Evolutionary conservation across 139 green algal species (phyloP).

Genomic region (Chlorella vulgaris): DNA sequence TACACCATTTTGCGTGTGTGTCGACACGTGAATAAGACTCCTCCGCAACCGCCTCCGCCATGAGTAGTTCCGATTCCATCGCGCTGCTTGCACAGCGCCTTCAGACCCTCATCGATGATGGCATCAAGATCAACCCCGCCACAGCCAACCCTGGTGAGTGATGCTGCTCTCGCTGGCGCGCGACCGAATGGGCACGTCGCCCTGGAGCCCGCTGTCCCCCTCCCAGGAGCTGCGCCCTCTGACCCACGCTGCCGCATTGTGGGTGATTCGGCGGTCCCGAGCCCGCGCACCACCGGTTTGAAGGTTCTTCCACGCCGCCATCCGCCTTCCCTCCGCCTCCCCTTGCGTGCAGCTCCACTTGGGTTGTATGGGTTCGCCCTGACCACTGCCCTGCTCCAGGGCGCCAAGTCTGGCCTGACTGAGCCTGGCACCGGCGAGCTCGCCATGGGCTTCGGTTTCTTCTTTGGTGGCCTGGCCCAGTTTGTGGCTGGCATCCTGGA

Average conservation of each 20-base stretch:
- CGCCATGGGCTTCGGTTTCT: constrained; percentile 55
- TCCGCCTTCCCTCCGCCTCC: too few species aligned
- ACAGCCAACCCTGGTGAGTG: constrained; percentile 18
- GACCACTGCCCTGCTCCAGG: constrained; percentile 16
- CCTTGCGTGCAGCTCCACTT: constrained; percentile 40
- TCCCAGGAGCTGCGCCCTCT: too few species aligned
- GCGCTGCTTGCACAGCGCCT: background rate
- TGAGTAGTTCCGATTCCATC: background rate
- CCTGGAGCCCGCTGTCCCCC: too few species aligned
- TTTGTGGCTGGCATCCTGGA: constrained; percentile 74
- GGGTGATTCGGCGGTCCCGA: too few species aligned
- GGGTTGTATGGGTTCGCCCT: constrained; percentile 47
- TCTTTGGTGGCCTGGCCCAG: constrained; percentile 74
- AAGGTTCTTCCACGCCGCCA: too few species aligned
- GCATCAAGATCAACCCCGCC: background rate
- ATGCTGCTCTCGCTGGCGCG: too few species aligned
- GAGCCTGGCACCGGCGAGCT: constrained; percentile 21
- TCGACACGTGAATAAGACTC: too few species aligned
- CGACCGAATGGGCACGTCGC: too few species aligned
- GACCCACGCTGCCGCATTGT: too few species aligned
- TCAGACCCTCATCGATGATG: background rate
- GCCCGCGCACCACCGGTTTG: too few species aligned
- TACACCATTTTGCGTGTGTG: too few species aligned
- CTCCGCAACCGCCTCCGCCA: too few species aligned
- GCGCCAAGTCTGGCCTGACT: background rate